These are phyloP conservation scores for Aspergillus taichungensis DNA, from an alignment of 495 filamentous ascomycete genomes.

Conservation along the genomic window DNA sequence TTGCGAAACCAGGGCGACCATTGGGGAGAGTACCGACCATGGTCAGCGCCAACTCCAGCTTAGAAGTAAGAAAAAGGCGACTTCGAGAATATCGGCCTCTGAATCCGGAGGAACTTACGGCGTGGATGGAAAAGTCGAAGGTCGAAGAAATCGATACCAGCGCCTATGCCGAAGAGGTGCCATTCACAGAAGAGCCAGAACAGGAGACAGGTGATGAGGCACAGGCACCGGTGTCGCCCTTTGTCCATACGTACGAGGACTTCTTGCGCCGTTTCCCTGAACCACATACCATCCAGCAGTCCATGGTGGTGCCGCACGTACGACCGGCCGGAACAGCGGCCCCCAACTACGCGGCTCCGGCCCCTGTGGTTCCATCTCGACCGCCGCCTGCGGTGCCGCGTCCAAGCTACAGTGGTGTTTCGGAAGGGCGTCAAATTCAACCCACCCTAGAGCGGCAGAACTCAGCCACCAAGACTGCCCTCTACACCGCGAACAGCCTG, in stretches of 20 bases:
- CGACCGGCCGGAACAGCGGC: conserved; percentile 13
- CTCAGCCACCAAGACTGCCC: conserved; percentile 36
- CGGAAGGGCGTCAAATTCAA: conserved; percentile 52
- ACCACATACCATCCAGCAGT: conserved; percentile 59
- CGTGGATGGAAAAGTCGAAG: conserved; percentile 51
- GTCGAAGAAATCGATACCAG: conserved; percentile 44
- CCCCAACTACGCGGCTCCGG: conserved; percentile 31
- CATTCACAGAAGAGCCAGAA: conserved; percentile 29
- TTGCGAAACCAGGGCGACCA: conserved; percentile 35
- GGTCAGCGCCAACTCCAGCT: conserved; percentile 42
- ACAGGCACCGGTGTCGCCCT: conserved; percentile 28
- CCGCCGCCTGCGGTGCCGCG: conserved; percentile 82
- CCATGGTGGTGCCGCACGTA: conserved; percentile 50
- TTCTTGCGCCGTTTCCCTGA: conserved; percentile 79
- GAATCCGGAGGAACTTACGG: conserved; percentile 50
- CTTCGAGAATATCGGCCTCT: conserved; percentile 50
- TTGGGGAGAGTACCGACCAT: conserved; percentile 43
- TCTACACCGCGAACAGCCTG: conserved; percentile 34
- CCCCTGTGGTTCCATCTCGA: conserved; percentile 42
- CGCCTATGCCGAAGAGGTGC: conserved; percentile 32
- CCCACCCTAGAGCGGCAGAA: conserved; percentile 40
- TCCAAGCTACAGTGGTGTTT: conserved; percentile 81
- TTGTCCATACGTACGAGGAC: conserved; percentile 56
- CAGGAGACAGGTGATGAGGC: conserved; percentile 19
- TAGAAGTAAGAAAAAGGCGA: conserved; percentile 46